These are phyloP conservation scores for Phytopythium boreale DNA, from an alignment of 352 stramenopile species.

Conservation along the genomic window DNA sequence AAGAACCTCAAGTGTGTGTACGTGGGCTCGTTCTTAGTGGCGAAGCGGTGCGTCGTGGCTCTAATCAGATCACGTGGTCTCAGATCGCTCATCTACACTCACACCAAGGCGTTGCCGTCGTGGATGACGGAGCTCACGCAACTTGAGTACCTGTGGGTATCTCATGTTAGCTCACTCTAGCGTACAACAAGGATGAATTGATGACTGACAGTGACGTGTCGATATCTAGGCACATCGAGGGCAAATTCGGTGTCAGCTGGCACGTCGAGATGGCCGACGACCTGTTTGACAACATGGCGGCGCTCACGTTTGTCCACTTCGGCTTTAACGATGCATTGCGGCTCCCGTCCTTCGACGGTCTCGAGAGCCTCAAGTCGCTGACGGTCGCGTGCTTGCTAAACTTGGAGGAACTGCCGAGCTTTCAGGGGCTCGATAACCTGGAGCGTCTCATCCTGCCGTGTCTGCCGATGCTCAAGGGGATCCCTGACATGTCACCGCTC, in stretches of 20 bases:
- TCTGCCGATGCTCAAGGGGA: background rate
- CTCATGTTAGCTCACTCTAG: background rate
- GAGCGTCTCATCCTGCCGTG: background rate
- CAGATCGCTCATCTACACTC: conserved; percentile 39
- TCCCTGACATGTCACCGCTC: conserved; percentile 11
- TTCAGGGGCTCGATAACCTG: background rate
- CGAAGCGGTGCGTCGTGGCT: background rate
- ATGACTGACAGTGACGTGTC: background rate
- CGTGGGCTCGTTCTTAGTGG: background rate
- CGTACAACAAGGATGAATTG: background rate
- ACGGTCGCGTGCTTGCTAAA: background rate
- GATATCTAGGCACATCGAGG: conserved; percentile 10
- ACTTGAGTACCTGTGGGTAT: conserved; percentile 35
- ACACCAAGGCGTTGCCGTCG: conserved; percentile 27
- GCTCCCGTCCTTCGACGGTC: conserved; percentile 3
- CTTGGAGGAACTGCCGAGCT: conserved; percentile 1
- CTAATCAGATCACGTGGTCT: background rate
- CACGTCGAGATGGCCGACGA: conserved; percentile 16
- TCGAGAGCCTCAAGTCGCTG: conserved; percentile 1
- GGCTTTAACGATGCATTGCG: background rate
- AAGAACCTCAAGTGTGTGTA: conserved; percentile 25
- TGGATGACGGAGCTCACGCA: conserved; percentile 30
- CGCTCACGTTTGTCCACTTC: conserved; percentile 35
- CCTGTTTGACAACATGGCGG: conserved; percentile 32
- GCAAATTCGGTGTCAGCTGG: background rate